Base-by-base conservation (phyloP, 2,329 filamentous ascomycete species). In the Zymoseptoria crescenta region DNA sequence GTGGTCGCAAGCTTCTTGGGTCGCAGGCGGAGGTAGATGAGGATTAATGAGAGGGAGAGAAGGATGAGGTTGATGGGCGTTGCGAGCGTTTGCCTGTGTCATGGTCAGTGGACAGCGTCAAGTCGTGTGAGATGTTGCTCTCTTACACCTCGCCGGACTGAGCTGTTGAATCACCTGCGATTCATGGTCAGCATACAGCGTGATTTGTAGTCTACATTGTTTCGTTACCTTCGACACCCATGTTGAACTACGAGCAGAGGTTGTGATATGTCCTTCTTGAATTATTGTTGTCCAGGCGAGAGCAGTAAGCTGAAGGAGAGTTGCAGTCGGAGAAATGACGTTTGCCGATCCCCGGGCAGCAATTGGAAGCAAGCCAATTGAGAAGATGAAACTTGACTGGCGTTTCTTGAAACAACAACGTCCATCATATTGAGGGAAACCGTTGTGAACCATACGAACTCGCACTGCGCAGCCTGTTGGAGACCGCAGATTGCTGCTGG, bases 1-100 rank as follows among this genome's bases (percentile, higher is more conserved):
- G 74, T 74, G 10, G 69, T 60, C 29, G 67, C 65, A 35, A 79
- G 75, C 8, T 77, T 73, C 60, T 78, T 76, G 53, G 83, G 82
- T 51, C 82, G 80, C 65, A 86, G 77, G 65, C 83, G 83, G 67
- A 80, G 76, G 74, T 85, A 87, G 51, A 82, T 70, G 30, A 85
- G 72, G 64, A 84, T 68, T 56, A 78, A 71, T 70, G 86, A 81
- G 63, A 85, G 76, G 55, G 82, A 78, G 68, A 84, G 68, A 56
- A 87, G 81, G 64, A 85, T 74, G 48, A 86, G 73, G 73, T 87
- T 87, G 67, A 86, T 81, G 30, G 83, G 83, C 1, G 82, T 81
- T 30, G 81, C 77, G 66, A 83, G 76, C 8, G 81, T 76, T 63
- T 80, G 77, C 49, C 82, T 83, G 66, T n/a, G 57, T 51, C 16